These are phyloP conservation scores for Boletus rubroflammeus DNA, from an alignment of 768 basidiomycete genomes.

Conservation along the genomic window DNA sequence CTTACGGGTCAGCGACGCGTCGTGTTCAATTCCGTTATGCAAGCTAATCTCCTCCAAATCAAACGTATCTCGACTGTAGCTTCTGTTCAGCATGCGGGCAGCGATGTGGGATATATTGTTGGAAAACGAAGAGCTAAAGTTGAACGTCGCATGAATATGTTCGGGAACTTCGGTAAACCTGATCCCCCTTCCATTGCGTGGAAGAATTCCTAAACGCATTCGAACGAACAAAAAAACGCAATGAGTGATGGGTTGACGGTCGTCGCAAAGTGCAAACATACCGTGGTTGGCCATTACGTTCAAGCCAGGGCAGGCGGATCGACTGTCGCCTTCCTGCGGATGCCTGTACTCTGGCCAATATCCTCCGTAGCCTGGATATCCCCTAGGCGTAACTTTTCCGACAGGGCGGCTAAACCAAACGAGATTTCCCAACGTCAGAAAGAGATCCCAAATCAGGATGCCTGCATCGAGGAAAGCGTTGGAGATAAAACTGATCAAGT, in stretches of 20 bases:
- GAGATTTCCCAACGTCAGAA: constrained; percentile 14
- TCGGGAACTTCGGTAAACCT: constrained; percentile 43
- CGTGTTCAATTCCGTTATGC: not conserved
- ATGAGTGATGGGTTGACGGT: not conserved
- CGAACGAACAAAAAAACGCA: not conserved
- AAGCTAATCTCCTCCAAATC: constrained; percentile 48
- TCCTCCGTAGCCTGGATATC: constrained; percentile 52
- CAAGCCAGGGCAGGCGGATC: constrained; percentile 66
- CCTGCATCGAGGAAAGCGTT: not conserved
- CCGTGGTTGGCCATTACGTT: constrained; percentile 83
- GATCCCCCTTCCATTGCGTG: constrained; percentile 67
- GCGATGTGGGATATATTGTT: constrained; percentile 55
- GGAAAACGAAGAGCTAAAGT: constrained; percentile 67
- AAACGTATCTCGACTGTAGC: constrained; percentile 54
- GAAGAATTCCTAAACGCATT: constrained; percentile 33
- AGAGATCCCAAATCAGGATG: constrained; percentile 10
- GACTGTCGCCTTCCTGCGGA: constrained; percentile 59
- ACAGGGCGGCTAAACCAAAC: constrained; percentile 28
- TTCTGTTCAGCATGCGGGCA: constrained; percentile 54
- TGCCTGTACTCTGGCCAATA: constrained; percentile 66
- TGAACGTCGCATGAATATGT: constrained; percentile 53
- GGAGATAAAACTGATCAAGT: not conserved
- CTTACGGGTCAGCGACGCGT: constrained; percentile 24
- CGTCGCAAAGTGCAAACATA: constrained; percentile 42
- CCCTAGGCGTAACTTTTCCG: constrained; percentile 52